Evolutionary conservation across 352 stramenopile genomes (phyloP), one percentile per base, ranked within the genome.

Genomic region (Phytophthora brassicae): DNA sequence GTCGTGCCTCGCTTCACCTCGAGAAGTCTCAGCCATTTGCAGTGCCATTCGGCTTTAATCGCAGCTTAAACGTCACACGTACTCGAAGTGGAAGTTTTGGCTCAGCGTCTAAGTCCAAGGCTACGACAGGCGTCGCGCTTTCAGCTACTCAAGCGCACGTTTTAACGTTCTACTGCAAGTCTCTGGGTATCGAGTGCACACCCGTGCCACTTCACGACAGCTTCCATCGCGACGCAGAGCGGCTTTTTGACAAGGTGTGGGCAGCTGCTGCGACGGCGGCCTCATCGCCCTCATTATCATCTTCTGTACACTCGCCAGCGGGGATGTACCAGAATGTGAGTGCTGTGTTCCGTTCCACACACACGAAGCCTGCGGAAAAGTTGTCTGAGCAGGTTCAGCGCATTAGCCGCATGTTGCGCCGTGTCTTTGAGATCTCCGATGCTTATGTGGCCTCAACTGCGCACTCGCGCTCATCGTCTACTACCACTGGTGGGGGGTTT

Each of bases 391-490:
- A 83, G 14, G 77, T 90, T 13, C 76, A 90, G 53, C 79, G 83
- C 11, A 59, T 91, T n/a, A 88, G 84, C 44, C 77, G 81, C 20
- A 79, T 80, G 42, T 47, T 95, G 17, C 83, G 86, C 16, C 70
- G 74, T 23, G 79, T 94, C 24, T 94, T 95, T 47, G 83, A 92
- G 52, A 95, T 95, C 41, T 92, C 86, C 48, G 83, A 93, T 56
- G 81, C 84, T 13, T 95, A 95, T 60, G 86, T 95, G 31, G 77
- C 86, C 1, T 92, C 84, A 26, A 88, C 85, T 16, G 75, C 72
- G 36, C 80, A 90, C 66, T 79, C 80, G 19, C 76, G 74, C 2
- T 82, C 75, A 33, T 75, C 70, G 1, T 63, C 66, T 52, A 38
- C 49, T 44, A 58, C 62, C 42, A 64, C 60, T 5, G 42, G 62